Base-by-base conservation (phyloP, 2,329 filamentous ascomycete species). In the Clonostachys sp. region DNA sequence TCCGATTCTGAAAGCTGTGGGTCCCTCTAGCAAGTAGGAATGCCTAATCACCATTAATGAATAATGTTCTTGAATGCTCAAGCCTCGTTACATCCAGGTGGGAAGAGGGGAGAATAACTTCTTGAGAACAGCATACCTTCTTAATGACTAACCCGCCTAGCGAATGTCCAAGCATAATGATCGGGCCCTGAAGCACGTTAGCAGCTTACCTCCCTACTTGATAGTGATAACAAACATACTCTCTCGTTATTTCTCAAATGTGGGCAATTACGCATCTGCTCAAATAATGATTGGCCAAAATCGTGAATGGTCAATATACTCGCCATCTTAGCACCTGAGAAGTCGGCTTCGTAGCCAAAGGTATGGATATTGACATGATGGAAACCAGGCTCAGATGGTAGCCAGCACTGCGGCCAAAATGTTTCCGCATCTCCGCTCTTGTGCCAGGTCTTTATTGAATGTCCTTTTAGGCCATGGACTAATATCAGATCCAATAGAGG, bases 391-490 rank as follows among this genome's bases (percentile, higher is more conserved):
- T 68, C 64, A 14, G 43, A 45, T 0, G 70, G 64, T 0, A 73
- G 58, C 64, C 65, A 74, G 33, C 56, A 45, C 48, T 63, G 51
- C 0, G 71, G 70, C 71, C 70, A 73, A 50, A 67, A 73, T 12
- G 59, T 50, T 1, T 48, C 45, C 0, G 53, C 56, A 42, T 66
- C 55, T 2, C 53, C 44, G 1, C 58, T 53, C 46, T 67, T 64
- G 7, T 60, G 59, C 70, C 72, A 74, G 49, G 71, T 72, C 48
- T 65, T 64, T 2, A 57, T 58, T 4, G 68, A 70, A n/a, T 58
- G 58, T 0, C 69, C 69, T 4, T 66, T 60, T 2, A 74, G 56
- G 2, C 70, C 68, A 50, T 73, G 70, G 5, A 74, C 62, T 47
- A 73, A 73, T 16, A 70, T 55, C 3, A 73, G 55, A 41, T 72